Conservation (phyloP, 2,329 filamentous ascomycete genomes). For the Fonsecaea monophora region DNA sequence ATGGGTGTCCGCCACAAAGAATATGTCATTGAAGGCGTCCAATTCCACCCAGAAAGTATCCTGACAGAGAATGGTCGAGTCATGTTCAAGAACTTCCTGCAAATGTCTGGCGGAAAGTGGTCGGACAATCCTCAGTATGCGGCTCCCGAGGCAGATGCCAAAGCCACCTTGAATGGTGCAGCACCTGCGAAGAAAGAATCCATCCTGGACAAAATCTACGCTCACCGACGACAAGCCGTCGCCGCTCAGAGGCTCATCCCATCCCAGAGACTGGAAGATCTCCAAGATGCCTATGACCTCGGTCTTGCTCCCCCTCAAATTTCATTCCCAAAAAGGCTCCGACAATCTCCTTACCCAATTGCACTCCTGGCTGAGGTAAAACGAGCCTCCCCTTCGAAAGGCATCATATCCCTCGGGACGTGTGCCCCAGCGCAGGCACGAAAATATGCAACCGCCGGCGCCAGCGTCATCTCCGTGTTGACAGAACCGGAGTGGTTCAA, state of each 20-base stretch:
- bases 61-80: constrained; percentile 83
- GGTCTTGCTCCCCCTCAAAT: constrained; percentile 84
- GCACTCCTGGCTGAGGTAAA: constrained; percentile 98
- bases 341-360: constrained; percentile 84
- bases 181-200: constrained; percentile 70
- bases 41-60: constrained; percentile 98
- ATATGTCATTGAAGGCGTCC: constrained; percentile 89
- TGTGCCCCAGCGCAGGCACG: constrained; percentile 89
- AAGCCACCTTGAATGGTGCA: constrained; percentile 37
- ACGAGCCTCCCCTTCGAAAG: constrained; percentile 93
- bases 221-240: constrained; percentile 76
- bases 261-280: constrained; percentile 79
- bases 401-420: constrained; percentile 84
- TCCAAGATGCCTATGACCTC: constrained; percentile 85
- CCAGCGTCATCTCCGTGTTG: constrained; percentile 96
- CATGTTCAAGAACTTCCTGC: constrained; percentile 93
- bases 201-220: constrained; percentile 91
- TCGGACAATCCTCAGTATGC: constrained; percentile 40
- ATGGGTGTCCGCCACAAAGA: constrained; percentile 97
- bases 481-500: constrained; percentile 99
- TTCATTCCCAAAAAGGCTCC: constrained; percentile 77
- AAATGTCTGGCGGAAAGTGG: constrained; percentile 90
- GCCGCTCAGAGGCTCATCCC: constrained; percentile 82
- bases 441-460: constrained; percentile 90
- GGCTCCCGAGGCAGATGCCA: constrained; percentile 36